These are phyloP conservation scores for Epichloe baconii DNA, from an alignment of 2,329 filamentous ascomycete species.

Conservation along the genomic window DNA sequence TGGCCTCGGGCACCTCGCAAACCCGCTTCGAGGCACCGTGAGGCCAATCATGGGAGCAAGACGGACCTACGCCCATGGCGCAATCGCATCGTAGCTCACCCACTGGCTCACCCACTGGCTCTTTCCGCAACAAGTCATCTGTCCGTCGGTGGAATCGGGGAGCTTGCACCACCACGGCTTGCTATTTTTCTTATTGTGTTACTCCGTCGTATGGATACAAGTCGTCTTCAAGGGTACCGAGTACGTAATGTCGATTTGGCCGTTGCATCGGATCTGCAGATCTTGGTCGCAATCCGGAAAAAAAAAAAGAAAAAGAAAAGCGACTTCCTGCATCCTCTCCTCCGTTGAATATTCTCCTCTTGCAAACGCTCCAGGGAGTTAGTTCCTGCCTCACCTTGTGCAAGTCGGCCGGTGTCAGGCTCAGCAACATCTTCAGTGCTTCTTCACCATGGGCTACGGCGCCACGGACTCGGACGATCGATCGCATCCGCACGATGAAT, in stretches of 20 bases:
- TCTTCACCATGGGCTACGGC: constrained; percentile 9
- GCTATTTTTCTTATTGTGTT: no score
- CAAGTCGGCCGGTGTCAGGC: background rate
- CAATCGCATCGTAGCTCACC: constrained; percentile 1
- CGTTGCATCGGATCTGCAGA: background rate
- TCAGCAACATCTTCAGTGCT: background rate
- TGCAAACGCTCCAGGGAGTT: background rate
- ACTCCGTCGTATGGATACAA: no score
- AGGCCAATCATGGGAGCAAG: constrained; percentile 4
- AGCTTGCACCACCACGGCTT: background rate
- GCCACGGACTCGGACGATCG: constrained; percentile 4
- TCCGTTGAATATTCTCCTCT: background rate
- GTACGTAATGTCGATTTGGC: background rate
- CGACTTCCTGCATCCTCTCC: background rate
- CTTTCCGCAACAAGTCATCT: background rate
- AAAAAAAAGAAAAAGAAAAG: background rate
- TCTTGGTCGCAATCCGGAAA: background rate
- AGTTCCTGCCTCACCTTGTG: background rate
- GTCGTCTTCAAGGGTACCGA: background rate
- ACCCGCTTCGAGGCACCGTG: background rate
- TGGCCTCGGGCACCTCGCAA: background rate
- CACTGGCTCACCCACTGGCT: background rate
- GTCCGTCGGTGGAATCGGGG: background rate
- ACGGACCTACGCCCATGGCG: constrained; percentile 1
- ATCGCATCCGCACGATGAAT: constrained; percentile 5